Base-by-base conservation (phyloP, 2,329 filamentous ascomycete genomes). In the Alternaria angustiovoidea region DNA sequence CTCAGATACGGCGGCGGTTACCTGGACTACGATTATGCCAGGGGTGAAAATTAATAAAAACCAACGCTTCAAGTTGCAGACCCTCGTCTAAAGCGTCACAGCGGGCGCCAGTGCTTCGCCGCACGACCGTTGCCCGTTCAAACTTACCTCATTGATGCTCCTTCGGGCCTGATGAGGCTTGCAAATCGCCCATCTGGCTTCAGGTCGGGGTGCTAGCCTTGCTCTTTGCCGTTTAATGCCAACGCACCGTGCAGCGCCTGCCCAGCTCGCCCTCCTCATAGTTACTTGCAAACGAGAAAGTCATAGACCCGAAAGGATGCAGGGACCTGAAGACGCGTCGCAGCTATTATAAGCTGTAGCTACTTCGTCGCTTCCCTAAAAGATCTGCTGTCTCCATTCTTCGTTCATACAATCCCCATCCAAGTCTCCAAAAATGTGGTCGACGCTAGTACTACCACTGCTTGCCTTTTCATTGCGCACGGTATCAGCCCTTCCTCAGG, bases 231-330 rank as follows among this genome's bases (percentile, higher is more conserved):
- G 57, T 60, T 44, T 52, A 59, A 57, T 76, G 73, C 73, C 73
- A 77, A 62, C 74, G 74, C 75, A 77, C 71, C 71, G 72, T 71
- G 75, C 74, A 76, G 74, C 66, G 43, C 65, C 51, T 72, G 71
- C 64, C 69, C 57, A 63, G 65, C 68, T 52, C 44, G 46, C 46
- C 51, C 14, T 39, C 26, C 48, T 51, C 24, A 39, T 18, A n/a
- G 42, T 44, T 14, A 32, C 58, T 43, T 22, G 24, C 47, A 47
- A 41, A 56, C 62, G 63, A 54, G 26, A 61, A 63, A 51, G 34
- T 20, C 20, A 42, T 42, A 20, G 39, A 18, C 36, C 22, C 51
- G 62, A 54, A 64, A 51, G 12, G 32, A 36, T 36, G 32, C 32
- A 36, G 32, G 59, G 59, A 51, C 54, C 47, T 57, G 47, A 51